Conservation (phyloP, 2,329 filamentous ascomycete genomes). For the Dothistroma septosporum region DNA sequence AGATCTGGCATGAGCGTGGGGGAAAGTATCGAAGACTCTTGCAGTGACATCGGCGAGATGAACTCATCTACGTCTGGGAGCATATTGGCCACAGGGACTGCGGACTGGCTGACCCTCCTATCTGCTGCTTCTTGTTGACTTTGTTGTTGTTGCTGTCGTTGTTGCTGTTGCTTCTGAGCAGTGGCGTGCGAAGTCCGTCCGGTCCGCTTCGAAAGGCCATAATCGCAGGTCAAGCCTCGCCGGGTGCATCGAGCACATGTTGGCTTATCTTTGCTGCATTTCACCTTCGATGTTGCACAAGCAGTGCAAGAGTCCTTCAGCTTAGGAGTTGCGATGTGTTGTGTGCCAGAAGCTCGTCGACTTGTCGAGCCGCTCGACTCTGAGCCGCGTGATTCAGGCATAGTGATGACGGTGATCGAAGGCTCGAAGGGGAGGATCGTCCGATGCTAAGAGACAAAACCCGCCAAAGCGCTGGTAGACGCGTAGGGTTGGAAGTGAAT, state of each 20-base stretch:
- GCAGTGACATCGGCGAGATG: background rate
- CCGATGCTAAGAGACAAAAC: background rate
- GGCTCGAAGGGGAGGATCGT: background rate
- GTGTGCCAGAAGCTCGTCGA: background rate
- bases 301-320: background rate
- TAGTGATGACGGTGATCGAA: background rate
- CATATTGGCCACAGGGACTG: background rate
- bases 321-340: background rate
- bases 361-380: background rate
- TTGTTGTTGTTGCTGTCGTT: slow-evolving; percentile 1
- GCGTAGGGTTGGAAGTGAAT: background rate
- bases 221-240: background rate
- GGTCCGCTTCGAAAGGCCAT: background rate
- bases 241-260: slow-evolving; percentile 1
- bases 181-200: background rate
- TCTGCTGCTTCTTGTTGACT: background rate
- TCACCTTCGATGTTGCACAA: slow-evolving; percentile 1
- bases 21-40: background rate
- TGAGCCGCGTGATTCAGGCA: background rate
- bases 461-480: background rate
- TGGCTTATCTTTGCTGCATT: slow-evolving; percentile 4
- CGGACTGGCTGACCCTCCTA: background rate
- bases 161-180: slow-evolving; percentile 1
- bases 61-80: background rate
- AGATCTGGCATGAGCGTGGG: background rate